Evolutionary conservation across 1,284 basidiomycete species (phyloP).

Genomic region (Sporisorium reilianum): DNA sequence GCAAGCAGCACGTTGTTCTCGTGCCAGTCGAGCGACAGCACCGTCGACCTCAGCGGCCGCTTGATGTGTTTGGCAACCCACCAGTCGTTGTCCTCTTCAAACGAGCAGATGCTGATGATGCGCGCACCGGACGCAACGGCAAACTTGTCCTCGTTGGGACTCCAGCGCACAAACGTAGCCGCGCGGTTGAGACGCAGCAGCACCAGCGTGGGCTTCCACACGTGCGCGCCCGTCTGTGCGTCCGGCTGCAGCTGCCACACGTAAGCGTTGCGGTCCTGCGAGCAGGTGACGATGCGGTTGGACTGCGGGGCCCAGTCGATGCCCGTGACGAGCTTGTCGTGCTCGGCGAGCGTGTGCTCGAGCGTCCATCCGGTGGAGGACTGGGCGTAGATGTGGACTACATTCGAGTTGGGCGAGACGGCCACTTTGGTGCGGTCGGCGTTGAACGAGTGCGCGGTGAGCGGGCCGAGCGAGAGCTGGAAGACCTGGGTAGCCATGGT

Average conservation of each 20-base stretch:
- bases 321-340: conserved; percentile 97
- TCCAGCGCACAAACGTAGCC: conserved; percentile 95
- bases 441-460: conserved; percentile 93
- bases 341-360: conserved; percentile 87
- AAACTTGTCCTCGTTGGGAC: conserved; percentile 97
- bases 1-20: conserved; percentile 96
- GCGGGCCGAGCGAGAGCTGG: conserved; percentile 82
- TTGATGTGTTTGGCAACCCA: conserved; percentile 98
- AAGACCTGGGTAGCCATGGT: conserved; percentile 65
- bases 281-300: conserved; percentile 97
- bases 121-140: conserved; percentile 94
- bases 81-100: conserved; percentile 82
- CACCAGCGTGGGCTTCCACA: conserved; percentile 98
- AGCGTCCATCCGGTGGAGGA: conserved; percentile 75
- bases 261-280: conserved; percentile 98
- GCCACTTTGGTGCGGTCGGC: conserved; percentile 89
- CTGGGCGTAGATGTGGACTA: conserved; percentile 81
- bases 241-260: conserved; percentile 90
- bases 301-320: conserved; percentile 98
- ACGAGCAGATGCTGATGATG: conserved; percentile 67
- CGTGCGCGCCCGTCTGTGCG: conserved; percentile 74
- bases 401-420: conserved; percentile 89
- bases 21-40: conserved; percentile 95
- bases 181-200: conserved; percentile 93
- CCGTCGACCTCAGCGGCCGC: conserved; percentile 94